Conservation (phyloP, 1,284 basidiomycete genomes). For the Naganishia cerealis region DNA sequence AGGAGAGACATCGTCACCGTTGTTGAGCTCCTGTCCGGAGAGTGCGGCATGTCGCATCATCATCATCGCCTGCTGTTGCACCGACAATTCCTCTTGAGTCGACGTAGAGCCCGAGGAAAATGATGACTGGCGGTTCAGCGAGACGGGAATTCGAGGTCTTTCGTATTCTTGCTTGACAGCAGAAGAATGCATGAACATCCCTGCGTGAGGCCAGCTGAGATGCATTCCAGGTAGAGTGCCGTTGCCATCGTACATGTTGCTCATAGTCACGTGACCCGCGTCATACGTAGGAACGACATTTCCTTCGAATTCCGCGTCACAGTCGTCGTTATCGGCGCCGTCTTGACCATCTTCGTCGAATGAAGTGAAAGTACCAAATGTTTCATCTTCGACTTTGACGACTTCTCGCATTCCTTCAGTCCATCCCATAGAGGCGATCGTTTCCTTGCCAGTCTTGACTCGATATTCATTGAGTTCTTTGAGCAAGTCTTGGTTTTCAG, state of each 20-base stretch:
- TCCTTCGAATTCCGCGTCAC: conserved; percentile 22
- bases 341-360: conserved; percentile 45
- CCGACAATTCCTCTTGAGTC: conserved; percentile 12
- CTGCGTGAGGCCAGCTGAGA: conserved; percentile 31
- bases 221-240: conserved; percentile 34
- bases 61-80: conserved; percentile 18
- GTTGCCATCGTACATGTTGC: conserved; percentile 36
- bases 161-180: conserved; percentile 11
- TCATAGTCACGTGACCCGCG: conserved; percentile 41
- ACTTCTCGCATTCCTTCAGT: conserved; percentile 50
- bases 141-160: neutral
- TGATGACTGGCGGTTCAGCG: conserved; percentile 15
- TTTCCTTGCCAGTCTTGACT: conserved; percentile 61
- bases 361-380: conserved; percentile 50
- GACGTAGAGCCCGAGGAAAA: conserved; percentile 16
- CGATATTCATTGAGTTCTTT: conserved; percentile 86
- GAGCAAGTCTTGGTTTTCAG: conserved; percentile 75
- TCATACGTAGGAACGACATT: conserved; percentile 31
- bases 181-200: conserved; percentile 23
- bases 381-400: conserved; percentile 51
- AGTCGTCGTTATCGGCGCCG: conserved; percentile 41
- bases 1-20: conserved; percentile 11
- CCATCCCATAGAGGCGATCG: conserved; percentile 64
- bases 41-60: conserved; percentile 11
- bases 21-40: neutral